These are phyloP conservation scores for Heimioporus retisporus DNA, from an alignment of 1,284 basidiomycete species.

Conservation along the genomic window DNA sequence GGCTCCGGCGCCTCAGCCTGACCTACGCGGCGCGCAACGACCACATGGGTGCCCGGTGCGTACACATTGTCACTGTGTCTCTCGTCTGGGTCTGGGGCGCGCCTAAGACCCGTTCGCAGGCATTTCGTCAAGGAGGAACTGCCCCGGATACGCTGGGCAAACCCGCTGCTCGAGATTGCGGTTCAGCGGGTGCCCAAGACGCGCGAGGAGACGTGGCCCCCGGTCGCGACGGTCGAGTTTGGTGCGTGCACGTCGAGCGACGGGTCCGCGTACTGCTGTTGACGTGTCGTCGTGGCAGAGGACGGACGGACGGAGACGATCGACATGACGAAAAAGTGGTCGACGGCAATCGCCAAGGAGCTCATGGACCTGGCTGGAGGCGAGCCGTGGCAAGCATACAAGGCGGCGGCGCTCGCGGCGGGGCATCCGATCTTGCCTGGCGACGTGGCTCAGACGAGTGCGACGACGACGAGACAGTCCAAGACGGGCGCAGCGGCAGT, in stretches of 20 bases:
- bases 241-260: slow-evolving; percentile 55
- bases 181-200: slow-evolving; percentile 64
- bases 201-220: slow-evolving; percentile 63
- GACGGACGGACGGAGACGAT: slow-evolving; percentile 63
- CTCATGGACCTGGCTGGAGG: slow-evolving; percentile 75
- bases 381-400: slow-evolving; percentile 67
- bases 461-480: slow-evolving; percentile 30
- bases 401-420: slow-evolving; percentile 54
- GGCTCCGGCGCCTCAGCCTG: slow-evolving; percentile 63
- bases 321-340: slow-evolving; percentile 73
- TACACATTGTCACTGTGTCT: no score
- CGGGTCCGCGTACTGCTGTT: not conserved
- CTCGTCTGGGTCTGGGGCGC: not conserved
- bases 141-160: slow-evolving; percentile 78
- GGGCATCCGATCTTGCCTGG: slow-evolving; percentile 60
- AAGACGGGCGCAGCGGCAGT: slow-evolving; percentile 63
- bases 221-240: slow-evolving; percentile 68
- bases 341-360: slow-evolving; percentile 70
- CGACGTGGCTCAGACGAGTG: slow-evolving; percentile 21
- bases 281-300: slow-evolving; percentile 47
- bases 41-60: slow-evolving; percentile 77
- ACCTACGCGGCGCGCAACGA: slow-evolving; percentile 72
- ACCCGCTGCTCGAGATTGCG: slow-evolving; percentile 68
- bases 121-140: slow-evolving; percentile 82
- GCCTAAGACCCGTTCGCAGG: slow-evolving; percentile 45